Conservation (phyloP, 2,329 filamentous ascomycete species). For the Calcarisporium arbuscula region DNA sequence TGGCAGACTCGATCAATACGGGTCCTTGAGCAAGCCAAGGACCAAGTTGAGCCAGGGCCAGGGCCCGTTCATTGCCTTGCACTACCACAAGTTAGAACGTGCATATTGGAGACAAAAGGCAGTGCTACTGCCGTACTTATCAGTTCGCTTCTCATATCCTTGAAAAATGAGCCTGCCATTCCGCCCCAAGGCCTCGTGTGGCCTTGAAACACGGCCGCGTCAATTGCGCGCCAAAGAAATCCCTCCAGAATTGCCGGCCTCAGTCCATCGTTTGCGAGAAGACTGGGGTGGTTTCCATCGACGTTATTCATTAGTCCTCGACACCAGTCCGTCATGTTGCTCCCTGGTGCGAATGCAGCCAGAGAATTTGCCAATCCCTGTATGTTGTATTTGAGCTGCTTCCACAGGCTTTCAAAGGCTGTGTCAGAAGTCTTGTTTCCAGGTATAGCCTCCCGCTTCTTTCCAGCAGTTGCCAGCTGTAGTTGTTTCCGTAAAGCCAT, state of each 20-base stretch:
- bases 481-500: background rate
- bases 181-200: background rate
- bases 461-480: background rate
- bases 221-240: background rate
- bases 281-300: background rate
- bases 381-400: conserved; percentile 12
- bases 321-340: too few species aligned
- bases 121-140: background rate
- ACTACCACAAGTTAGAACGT: too few species aligned
- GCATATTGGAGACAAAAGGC: too few species aligned
- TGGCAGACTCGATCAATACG: too few species aligned
- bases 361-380: conserved; percentile 6
- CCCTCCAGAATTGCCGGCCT: background rate
- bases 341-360: accelerated
- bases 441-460: too few species aligned
- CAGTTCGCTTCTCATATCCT: background rate
- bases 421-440: conserved; percentile 10
- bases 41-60: too few species aligned
- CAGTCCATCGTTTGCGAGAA: background rate
- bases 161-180: background rate
- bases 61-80: too few species aligned
- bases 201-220: background rate
- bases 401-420: conserved; percentile 10
- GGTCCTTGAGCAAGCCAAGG: too few species aligned
- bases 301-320: too few species aligned